These are phyloP conservation scores for Podaxis rugospora DNA, from an alignment of 768 basidiomycete species.

Conservation along the genomic window DNA sequence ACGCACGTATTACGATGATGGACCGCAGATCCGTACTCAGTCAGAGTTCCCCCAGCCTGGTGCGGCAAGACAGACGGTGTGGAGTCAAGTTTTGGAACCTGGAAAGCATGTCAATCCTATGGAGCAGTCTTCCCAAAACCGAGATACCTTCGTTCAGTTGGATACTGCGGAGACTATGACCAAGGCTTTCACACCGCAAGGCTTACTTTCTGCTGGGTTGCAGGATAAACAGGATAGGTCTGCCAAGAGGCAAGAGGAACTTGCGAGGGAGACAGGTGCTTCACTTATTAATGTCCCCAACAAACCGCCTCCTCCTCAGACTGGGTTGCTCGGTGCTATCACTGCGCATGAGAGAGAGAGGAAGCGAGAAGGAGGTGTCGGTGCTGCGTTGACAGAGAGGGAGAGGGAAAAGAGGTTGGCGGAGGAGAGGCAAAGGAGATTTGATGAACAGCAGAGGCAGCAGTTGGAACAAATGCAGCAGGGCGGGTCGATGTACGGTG, in stretches of 20 bases:
- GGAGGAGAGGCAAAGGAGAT: conserved; percentile 89
- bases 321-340: conserved; percentile 92
- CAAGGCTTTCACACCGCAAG: conserved; percentile 93
- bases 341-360: conserved; percentile 93
- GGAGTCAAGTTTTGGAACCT: conserved; percentile 85
- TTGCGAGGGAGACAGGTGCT: conserved; percentile 86
- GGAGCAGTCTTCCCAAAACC: conserved; percentile 29
- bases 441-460: conserved; percentile 85
- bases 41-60: conserved; percentile 50
- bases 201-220: conserved; percentile 89
- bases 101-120: conserved; percentile 33
- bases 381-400: conserved; percentile 90
- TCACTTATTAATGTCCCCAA: conserved; percentile 94
- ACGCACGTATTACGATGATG: conserved; percentile 57
- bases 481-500: conserved; percentile 68
- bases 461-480: conserved; percentile 90
- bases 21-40: conserved; percentile 47
- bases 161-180: conserved; percentile 76
- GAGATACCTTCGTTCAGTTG: conserved; percentile 70
- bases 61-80: conserved; percentile 65
- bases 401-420: conserved; percentile 90
- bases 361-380: conserved; percentile 92
- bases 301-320: conserved; percentile 93
- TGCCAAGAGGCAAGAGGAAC: conserved; percentile 91
- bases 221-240: conserved; percentile 96